Conservation (phyloP, 345 rosid species). For the Eucalyptus decipiens region DNA sequence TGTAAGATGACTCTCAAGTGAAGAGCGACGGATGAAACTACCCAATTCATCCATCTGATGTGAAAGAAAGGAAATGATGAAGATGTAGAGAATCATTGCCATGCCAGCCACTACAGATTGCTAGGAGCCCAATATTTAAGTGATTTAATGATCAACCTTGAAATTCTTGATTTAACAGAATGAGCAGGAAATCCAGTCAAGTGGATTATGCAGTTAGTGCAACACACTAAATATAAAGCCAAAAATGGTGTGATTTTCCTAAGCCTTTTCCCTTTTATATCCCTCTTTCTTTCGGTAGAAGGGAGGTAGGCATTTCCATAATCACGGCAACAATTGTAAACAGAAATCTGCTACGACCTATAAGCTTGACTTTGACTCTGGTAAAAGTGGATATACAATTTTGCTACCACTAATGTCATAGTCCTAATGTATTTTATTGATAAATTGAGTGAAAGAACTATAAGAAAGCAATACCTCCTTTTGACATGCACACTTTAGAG, state of each 20-base stretch:
- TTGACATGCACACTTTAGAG: constrained; percentile 55
- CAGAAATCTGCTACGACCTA: neutral
- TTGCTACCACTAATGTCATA: neutral
- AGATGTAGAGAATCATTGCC: neutral
- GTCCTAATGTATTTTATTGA: neutral
- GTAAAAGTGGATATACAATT: neutral
- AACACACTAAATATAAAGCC: neutral
- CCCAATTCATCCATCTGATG: constrained; percentile 47
- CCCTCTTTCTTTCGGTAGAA: neutral
- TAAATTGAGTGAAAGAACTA: neutral
- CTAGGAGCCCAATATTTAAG: neutral
- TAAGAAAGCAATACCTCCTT: constrained; percentile 29
- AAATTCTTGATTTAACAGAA: neutral
- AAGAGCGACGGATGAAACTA: constrained; percentile 33
- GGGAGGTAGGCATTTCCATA: neutral
- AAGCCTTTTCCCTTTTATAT: neutral
- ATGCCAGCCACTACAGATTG: neutral
- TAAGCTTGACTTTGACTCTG: neutral
- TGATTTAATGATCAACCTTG: neutral
- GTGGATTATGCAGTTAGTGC: neutral
- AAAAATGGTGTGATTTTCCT: neutral
- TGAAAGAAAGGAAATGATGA: neutral
- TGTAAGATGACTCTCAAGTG: constrained; percentile 75
- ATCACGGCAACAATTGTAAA: neutral
- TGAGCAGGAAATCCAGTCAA: neutral